A percentile compares a stretch with the other conserved stretches of the same genome.
Evolutionary conservation across 768 basidiomycete genomes (phyloP).

Genomic region (Boletus rubescentipes): DNA sequence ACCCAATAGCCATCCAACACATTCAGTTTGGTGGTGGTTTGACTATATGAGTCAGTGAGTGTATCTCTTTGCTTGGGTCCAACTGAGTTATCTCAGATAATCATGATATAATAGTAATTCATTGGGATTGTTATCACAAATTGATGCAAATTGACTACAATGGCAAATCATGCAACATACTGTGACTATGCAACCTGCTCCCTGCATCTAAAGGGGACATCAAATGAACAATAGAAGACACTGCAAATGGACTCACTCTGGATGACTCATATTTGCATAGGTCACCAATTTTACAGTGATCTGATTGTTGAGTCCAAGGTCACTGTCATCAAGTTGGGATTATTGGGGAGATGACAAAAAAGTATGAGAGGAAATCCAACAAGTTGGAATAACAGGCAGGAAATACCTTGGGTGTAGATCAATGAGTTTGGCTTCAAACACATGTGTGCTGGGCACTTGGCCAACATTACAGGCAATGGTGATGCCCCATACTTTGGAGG

Average conservation of each 20-base stretch:
- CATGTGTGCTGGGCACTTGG: slow-evolving; percentile 19
- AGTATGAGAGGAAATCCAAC: slow-evolving; percentile 32
- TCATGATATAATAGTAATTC: too few species aligned
- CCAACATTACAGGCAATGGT: slow-evolving; percentile 27
- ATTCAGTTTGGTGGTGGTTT: too few species aligned
- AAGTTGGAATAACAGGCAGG: slow-evolving; percentile 26
- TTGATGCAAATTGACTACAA: too few species aligned
- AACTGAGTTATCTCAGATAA: too few species aligned
- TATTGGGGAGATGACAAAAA: slow-evolving; percentile 23
- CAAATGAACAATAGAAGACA: background rate
- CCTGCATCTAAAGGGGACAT: slow-evolving; percentile 15
- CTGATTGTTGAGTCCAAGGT: slow-evolving; percentile 30
- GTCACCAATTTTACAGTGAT: slow-evolving; percentile 30
- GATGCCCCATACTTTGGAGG: slow-evolving; percentile 17
- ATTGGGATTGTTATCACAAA: too few species aligned
- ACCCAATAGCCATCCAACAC: too few species aligned
- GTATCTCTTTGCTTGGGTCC: too few species aligned
- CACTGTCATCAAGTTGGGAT: slow-evolving; percentile 20
- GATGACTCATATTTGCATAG: slow-evolving; percentile 26
- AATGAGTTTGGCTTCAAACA: slow-evolving; percentile 22
- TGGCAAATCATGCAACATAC: slow-evolving; percentile 4
- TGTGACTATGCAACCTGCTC: slow-evolving; percentile 27
- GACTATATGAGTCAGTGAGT: too few species aligned
- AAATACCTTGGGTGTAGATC: slow-evolving; percentile 20
- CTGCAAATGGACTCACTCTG: slow-evolving; percentile 13